phyloP scores from a whole-genome alignment of 306 rosid species.

The Luffa aegyptiaca region DNA sequence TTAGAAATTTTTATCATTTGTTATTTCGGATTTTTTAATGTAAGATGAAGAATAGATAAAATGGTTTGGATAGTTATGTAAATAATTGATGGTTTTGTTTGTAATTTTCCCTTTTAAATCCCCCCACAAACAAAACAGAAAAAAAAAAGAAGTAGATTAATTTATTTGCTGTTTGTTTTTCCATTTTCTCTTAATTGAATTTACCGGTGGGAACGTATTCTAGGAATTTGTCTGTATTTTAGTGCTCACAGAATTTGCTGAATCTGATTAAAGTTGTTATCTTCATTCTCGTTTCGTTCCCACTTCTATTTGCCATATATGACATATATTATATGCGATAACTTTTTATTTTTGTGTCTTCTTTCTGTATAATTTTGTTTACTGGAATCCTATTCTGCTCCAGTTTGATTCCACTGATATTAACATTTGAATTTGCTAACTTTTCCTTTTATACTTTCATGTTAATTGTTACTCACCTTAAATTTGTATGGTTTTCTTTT shows the following conservation, averaged over 20 bases:
- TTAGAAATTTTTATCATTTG: not conserved
- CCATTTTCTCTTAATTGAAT: not conserved
- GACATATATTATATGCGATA: not conserved
- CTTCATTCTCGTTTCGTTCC: not conserved
- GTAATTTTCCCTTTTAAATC: not conserved
- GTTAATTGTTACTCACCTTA: not conserved
- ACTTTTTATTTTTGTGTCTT: not conserved
- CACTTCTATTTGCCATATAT: not conserved
- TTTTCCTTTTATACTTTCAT: not conserved
- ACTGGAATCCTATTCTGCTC: not conserved
- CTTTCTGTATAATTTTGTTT: not conserved
- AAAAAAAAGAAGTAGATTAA: not conserved
- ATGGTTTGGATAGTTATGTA: not conserved
- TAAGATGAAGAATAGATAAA: not conserved
- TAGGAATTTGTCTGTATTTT: not conserved
- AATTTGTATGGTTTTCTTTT: not conserved
- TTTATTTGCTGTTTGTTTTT: not conserved
- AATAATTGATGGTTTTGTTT: not conserved
- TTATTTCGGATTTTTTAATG: not conserved
- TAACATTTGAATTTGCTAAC: not conserved
- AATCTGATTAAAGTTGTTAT: not conserved
- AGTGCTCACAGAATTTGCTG: not conserved
- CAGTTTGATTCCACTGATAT: not conserved
- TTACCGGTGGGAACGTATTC: not conserved
- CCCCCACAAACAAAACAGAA: not conserved